Evolutionary conservation across 768 basidiomycete genomes (phyloP).

Genomic region (Rhodotorula sphaerocarpa): DNA sequence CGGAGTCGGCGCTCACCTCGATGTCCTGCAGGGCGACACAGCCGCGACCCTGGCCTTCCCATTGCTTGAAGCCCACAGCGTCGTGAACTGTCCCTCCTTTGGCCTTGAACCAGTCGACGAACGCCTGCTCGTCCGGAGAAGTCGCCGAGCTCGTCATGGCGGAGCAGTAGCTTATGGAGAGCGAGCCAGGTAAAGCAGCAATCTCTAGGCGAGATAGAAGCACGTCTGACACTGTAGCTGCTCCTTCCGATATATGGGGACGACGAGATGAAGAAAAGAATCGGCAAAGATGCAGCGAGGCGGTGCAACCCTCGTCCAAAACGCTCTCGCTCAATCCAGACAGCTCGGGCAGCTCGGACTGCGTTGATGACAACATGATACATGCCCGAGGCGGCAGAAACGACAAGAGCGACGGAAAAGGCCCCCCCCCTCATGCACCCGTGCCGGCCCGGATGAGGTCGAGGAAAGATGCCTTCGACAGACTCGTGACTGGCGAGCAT

Average conservation of each 20-base stretch:
- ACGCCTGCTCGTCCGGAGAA: constrained; percentile 6
- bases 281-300: too few relatives aligned
- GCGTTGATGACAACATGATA: too few relatives aligned
- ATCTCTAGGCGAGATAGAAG: neutral
- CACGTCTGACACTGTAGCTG: neutral
- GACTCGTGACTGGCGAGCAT: constrained; percentile 33
- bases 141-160: neutral
- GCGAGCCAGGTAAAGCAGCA: too few relatives aligned
- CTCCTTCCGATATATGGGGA: too few relatives aligned
- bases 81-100: constrained; percentile 30
- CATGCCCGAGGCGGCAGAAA: neutral
- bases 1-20: constrained; percentile 52
- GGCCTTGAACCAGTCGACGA: constrained; percentile 39
- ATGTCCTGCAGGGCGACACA: constrained; percentile 66
- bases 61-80: constrained; percentile 39
- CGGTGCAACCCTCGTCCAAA: neutral
- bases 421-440: neutral
- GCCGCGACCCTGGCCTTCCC: constrained; percentile 55
- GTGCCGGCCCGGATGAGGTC: constrained; percentile 37
- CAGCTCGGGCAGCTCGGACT: too few relatives aligned
- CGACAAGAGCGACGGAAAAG: neutral
- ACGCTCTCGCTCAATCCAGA: too few relatives aligned
- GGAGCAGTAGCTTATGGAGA: too few relatives aligned
- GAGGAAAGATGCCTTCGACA: constrained; percentile 40
- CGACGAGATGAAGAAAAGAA: too few relatives aligned